Conservation (phyloP, 2,329 filamentous ascomycete species). For the Falciphora oryzae region DNA sequence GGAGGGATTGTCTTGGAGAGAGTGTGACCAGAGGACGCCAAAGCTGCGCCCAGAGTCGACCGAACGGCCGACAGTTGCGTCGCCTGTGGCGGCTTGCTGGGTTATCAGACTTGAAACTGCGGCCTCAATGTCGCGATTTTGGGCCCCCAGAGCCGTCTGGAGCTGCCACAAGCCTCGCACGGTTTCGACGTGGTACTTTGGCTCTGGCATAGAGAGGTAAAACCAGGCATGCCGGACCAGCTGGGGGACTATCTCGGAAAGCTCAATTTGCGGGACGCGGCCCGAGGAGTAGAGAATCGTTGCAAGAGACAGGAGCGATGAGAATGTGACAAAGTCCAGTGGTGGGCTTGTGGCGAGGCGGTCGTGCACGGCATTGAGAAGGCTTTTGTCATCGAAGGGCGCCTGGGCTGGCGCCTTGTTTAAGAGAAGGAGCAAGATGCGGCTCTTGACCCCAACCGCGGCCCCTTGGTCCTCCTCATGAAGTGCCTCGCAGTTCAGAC, state of each 20-base stretch:
- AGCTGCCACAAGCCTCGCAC: slow-evolving; percentile 82
- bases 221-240: slow-evolving; percentile 72
- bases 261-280: slow-evolving; percentile 44
- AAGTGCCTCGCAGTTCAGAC: slow-evolving; percentile 43
- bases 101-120: slow-evolving; percentile 67
- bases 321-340: slow-evolving; percentile 50
- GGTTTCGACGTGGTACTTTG: slow-evolving; percentile 92
- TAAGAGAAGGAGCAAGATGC: slow-evolving; percentile 52
- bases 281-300: slow-evolving; percentile 50
- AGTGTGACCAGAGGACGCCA: slow-evolving; percentile 77
- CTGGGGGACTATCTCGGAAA: slow-evolving; percentile 58
- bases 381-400: slow-evolving; percentile 37
- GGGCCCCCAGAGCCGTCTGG: slow-evolving; percentile 62
- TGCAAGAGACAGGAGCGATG: slow-evolving; percentile 51
- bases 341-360: slow-evolving; percentile 33
- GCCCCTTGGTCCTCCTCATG: slow-evolving; percentile 32
- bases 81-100: slow-evolving; percentile 34
- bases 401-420: slow-evolving; percentile 43
- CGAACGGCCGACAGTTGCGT: slow-evolving; percentile 40
- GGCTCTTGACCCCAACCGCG: slow-evolving; percentile 51
- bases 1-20: slow-evolving; percentile 52
- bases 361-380: slow-evolving; percentile 46
- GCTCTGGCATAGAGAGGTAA: slow-evolving; percentile 73
- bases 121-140: slow-evolving; percentile 72
- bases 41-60: slow-evolving; percentile 64